Base-by-base conservation (phyloP, 73 alveolate species). In the Blepharisma japonicum region DNA sequence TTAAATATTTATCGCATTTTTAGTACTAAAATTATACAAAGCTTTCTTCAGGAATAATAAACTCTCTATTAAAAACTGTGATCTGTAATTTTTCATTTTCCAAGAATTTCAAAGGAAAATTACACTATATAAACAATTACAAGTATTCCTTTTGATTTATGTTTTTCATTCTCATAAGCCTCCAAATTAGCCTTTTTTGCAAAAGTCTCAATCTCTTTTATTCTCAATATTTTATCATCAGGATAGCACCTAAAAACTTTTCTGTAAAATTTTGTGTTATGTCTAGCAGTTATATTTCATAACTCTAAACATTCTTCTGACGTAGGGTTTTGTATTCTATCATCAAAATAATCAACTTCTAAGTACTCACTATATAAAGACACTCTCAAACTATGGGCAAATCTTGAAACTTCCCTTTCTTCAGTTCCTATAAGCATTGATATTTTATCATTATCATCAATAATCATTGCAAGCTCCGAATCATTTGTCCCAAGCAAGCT, bases 401-500 rank as follows among this genome's bases (percentile, higher is more conserved):
- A 87, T 45, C 61, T 56, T 5, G 87, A 71, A 2, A 74, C 90
- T 51, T 79, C 48, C 6, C 68, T 68, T 0, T 27, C 61, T 18
- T 39, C 46, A 6, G 87, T 91, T 27, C 71, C 81, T 87, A 83
- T 55, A 6, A 23, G 55, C 20, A 81, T 27, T 18, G 6, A 25
- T 11, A 84, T 55, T 61, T 46, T 71, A 11, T 79, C 78, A 7
- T 81, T 71, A 71, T 88, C 97, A 48, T 79, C 89, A 9, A 90
- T 66, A n/a, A 89, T 78, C 71, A 71, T 51, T 21, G 96, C 95
- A 51, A 87, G 90, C 88, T 97, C 99, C 7, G 97, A 91, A 88
- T 97, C 99, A 82, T 99, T 88, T 23, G 83, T 83, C 32, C 99
- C 99, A 20, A 96, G 85, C 95, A 97, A 78, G 51, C 98, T 87